Evolutionary conservation across 1,284 basidiomycete genomes (phyloP), one percentile per base, ranked within the genome.

Genomic region (Ceratobasidium theobromae): DNA sequence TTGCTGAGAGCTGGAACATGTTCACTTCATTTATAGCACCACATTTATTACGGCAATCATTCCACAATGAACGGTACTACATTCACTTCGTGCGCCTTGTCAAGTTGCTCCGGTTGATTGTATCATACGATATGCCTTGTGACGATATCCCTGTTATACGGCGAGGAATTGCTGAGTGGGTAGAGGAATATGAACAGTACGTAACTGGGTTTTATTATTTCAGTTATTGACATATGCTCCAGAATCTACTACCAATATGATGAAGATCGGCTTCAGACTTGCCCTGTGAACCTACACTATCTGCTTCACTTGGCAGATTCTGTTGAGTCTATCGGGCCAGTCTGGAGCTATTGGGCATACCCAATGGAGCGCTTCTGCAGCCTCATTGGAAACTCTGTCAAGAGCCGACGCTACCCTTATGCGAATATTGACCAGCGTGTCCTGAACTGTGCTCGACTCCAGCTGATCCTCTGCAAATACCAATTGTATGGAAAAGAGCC

Each of bases 291-390:
- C 0, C 70, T 78, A n/a, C 78, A 79, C 71, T 76, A 72, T 0
- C 67, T 78, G 0, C 72, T 80, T 0, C 78, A 80, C 53, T 62
- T 79, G 54, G 70, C 73, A 1, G 71, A 75, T 38, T 70, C 73
- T 48, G 76, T 80, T n/a, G 48, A 66, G 0, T 53, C 62, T 1
- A 71, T 72, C 52, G 78, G 78, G 1, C 78, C 78, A 1, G 70
- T 74, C 0, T 79, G 77, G 78, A 68, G 73, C 3, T 72, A 71
- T 2, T 80, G 79, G 79, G 73, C 76, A 1, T 80, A 77, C 67
- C 73, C 70, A 1, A 76, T 78, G 72, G 79, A 80, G 62, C 71
- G 76, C 0, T 79, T 71, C 53, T 79, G 78, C 69, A 75, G 76
- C 35, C 16, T 16, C 18, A 16, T 38, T 18, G 52, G 30, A 1